These are phyloP conservation scores for Trypanosoma platydactyli DNA, from an alignment of 208 protist genomes.

Conservation along the genomic window DNA sequence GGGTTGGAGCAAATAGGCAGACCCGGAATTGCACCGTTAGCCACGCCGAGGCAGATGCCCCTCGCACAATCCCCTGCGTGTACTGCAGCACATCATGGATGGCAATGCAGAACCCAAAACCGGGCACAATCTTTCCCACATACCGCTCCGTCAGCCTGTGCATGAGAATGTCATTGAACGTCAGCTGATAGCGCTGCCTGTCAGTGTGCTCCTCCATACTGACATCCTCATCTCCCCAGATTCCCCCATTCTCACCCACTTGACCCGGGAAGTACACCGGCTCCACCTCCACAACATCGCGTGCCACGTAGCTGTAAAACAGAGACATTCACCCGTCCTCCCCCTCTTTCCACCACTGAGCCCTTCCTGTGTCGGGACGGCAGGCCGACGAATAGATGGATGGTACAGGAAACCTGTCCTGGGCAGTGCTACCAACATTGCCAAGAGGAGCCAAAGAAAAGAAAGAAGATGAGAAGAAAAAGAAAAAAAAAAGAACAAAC, in stretches of 20 bases:
- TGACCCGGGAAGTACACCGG: slow-evolving; percentile 73
- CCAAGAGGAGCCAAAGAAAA: too few species aligned
- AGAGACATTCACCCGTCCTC: slow-evolving; percentile 23
- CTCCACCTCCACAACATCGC: slow-evolving; percentile 78
- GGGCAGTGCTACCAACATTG: too few species aligned
- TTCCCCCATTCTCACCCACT: neutral
- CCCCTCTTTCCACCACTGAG: too few species aligned
- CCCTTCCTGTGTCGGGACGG: too few species aligned
- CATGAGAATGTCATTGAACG: slow-evolving; percentile 53
- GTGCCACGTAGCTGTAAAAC: slow-evolving; percentile 67
- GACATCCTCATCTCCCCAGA: neutral
- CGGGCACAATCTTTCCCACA: slow-evolving; percentile 68
- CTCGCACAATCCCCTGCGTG: slow-evolving; percentile 49
- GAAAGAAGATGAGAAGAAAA: too few species aligned
- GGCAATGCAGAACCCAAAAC: slow-evolving; percentile 66
- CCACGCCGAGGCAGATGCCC: slow-evolving; percentile 68
- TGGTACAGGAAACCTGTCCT: too few species aligned
- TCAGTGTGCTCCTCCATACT: slow-evolving; percentile 9
- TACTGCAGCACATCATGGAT: slow-evolving; percentile 59
- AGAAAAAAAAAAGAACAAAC: too few species aligned
- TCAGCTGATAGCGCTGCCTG: slow-evolving; percentile 30
- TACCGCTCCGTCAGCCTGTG: slow-evolving; percentile 85
- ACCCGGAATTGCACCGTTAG: slow-evolving; percentile 63
- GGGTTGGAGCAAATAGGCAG: slow-evolving; percentile 57
- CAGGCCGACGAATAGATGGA: too few species aligned